Evolutionary conservation across 1,284 basidiomycete species (phyloP).

Genomic region (Ustilago lituana): DNA sequence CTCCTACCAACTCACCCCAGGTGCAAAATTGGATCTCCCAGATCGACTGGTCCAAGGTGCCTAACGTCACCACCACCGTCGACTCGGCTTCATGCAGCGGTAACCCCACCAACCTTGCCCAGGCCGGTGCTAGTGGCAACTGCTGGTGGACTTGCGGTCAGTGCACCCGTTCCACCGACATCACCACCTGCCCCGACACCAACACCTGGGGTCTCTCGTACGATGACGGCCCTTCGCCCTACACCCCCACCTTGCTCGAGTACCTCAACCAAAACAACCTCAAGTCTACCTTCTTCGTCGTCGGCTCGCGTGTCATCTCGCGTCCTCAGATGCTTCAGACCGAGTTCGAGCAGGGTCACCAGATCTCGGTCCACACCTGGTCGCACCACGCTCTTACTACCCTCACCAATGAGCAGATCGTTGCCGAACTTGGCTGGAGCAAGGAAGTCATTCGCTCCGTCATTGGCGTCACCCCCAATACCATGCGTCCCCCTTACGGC

Average conservation of each 20-base stretch:
- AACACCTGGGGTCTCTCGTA: conserved; percentile 77
- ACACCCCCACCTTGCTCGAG: conserved; percentile 77
- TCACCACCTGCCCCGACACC: conserved; percentile 81
- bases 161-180: conserved; percentile 77
- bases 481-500: conserved; percentile 68
- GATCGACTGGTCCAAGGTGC: conserved; percentile 75
- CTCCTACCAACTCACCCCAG: conserved; percentile 75
- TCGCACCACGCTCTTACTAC: conserved; percentile 75
- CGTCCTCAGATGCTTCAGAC: conserved; percentile 79
- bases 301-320: conserved; percentile 87
- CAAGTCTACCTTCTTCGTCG: conserved; percentile 87
- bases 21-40: conserved; percentile 79
- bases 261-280: conserved; percentile 77
- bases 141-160: conserved; percentile 87
- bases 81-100: conserved; percentile 74
- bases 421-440: conserved; percentile 93
- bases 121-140: conserved; percentile 72
- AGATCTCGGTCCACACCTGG: conserved; percentile 70
- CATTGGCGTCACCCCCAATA: conserved; percentile 65
- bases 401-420: conserved; percentile 84
- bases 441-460: conserved; percentile 78
- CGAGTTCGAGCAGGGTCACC: conserved; percentile 80
- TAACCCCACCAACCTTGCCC: conserved; percentile 73
- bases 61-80: conserved; percentile 73
- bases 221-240: conserved; percentile 84